Evolutionary conservation across 306 rosid species (phyloP).

Genomic region (Medicago ruthenica): DNA sequence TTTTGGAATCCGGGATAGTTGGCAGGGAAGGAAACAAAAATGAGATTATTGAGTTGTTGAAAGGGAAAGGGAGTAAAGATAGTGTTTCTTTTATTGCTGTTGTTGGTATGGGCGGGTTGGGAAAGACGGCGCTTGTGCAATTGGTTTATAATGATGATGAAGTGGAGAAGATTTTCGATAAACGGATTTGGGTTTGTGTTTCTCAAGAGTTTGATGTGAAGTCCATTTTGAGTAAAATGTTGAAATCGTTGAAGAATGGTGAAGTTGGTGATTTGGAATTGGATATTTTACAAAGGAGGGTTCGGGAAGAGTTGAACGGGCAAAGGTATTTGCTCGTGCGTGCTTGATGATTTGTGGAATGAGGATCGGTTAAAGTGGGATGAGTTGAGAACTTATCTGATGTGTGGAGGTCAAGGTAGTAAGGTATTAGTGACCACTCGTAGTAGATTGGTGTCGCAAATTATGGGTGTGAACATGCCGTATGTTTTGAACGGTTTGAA

Average conservation of each 20-base stretch:
- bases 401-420: constrained; percentile 23
- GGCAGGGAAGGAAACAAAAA: background rate
- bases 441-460: background rate
- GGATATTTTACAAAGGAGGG: background rate
- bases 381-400: constrained; percentile 2
- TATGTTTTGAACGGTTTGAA: constrained; percentile 12
- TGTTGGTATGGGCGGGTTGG: constrained; percentile 14
- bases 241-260: constrained; percentile 7
- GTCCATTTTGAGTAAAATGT: background rate
- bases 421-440: background rate
- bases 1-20: constrained; percentile 9
- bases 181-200: constrained; percentile 11
- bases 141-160: background rate
- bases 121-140: constrained; percentile 5
- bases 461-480: background rate
- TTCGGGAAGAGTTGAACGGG: constrained; percentile 10
- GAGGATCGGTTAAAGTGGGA: constrained; percentile 11
- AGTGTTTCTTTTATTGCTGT: constrained; percentile 7
- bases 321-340: background rate
- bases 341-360: constrained; percentile 18
- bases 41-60: constrained; percentile 16
- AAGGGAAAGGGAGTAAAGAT: background rate
- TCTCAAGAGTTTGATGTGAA: constrained; percentile 1
- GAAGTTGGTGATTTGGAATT: constrained; percentile 6
- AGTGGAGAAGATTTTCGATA: background rate